Conservation (phyloP, 257 asterid genomes). For the Rubia yunnanensis region DNA sequence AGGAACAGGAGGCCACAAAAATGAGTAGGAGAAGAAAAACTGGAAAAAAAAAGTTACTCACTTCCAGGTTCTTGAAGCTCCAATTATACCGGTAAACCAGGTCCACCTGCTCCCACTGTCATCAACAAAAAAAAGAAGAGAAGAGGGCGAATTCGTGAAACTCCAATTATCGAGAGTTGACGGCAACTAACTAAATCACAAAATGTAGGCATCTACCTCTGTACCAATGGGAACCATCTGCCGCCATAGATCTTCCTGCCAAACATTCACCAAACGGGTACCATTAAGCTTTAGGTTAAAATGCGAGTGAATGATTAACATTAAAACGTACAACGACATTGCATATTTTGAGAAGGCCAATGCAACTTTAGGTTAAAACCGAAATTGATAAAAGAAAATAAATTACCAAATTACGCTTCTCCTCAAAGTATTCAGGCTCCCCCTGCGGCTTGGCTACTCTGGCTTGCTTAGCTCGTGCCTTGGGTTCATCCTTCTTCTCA, state of each 20-base stretch:
- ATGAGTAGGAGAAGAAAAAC: not conserved
- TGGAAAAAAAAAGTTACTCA: conserved; percentile 25
- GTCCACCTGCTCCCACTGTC: conserved; percentile 97
- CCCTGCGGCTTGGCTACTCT: conserved; percentile 31
- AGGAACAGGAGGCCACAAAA: not conserved
- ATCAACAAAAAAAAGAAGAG: conserved; percentile 8
- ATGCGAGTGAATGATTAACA: no score
- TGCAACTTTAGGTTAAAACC: not conserved
- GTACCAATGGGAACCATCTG: conserved; percentile 73
- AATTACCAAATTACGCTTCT: conserved; percentile 63
- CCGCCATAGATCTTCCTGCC: conserved; percentile 74
- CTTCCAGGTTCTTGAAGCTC: conserved; percentile 74
- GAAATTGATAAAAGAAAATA: not conserved
- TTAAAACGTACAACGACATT: not conserved
- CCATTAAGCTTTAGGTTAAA: not conserved
- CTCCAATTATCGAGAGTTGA: not conserved
- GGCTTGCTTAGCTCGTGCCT: conserved; percentile 42
- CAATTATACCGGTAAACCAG: conserved; percentile 78
- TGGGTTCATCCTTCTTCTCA: conserved; percentile 22
- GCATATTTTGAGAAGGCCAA: not conserved
- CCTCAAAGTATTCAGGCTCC: conserved; percentile 62
- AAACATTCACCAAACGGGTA: not conserved
- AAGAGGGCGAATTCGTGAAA: conserved; percentile 3
- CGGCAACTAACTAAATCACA: not conserved
- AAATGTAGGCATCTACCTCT: conserved; percentile 31